Evolutionary conservation across 768 basidiomycete species (phyloP).

Genomic region (Boletellus emodensis): DNA sequence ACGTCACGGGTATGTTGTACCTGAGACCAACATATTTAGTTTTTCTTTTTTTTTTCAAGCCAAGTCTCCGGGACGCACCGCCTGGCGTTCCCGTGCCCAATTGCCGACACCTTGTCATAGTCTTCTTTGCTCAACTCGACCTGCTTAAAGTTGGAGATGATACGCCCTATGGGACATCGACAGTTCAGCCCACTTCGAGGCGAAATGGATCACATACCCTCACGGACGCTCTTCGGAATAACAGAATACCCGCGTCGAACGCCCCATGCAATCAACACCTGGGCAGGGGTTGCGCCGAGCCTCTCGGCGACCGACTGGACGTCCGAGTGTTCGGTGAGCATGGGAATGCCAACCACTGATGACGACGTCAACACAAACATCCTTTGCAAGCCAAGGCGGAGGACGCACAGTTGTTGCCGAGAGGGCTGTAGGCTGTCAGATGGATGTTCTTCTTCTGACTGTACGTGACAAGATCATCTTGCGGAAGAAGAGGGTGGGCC

Average conservation of each 20-base stretch:
- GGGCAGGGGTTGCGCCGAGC: constrained; percentile 65
- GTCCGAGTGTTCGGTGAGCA: constrained; percentile 62
- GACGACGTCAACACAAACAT: background rate
- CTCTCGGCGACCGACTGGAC: constrained; percentile 61
- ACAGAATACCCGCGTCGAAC: constrained; percentile 71
- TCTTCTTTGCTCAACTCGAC: constrained; percentile 55
- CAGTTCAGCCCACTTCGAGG: background rate
- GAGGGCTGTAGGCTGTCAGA: constrained; percentile 67
- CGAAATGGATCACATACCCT: constrained; percentile 34
- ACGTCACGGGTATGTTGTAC: constrained; percentile 62
- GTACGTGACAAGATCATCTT: constrained; percentile 68
- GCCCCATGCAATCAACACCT: constrained; percentile 83
- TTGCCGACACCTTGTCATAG: no score
- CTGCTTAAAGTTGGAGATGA: constrained; percentile 61
- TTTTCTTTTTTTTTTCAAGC: no score
- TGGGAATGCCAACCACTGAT: constrained; percentile 56
- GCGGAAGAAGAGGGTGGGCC: constrained; percentile 75
- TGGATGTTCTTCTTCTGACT: constrained; percentile 69
- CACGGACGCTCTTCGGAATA: constrained; percentile 79
- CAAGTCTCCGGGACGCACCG: no score
- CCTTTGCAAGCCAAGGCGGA: background rate
- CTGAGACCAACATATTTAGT: background rate
- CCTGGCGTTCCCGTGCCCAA: no score
- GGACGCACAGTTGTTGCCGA: constrained; percentile 72
- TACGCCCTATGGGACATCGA: no score